These are phyloP conservation scores for Xylaria flabelliformis DNA, from an alignment of 495 filamentous ascomycete species.

Conservation along the genomic window DNA sequence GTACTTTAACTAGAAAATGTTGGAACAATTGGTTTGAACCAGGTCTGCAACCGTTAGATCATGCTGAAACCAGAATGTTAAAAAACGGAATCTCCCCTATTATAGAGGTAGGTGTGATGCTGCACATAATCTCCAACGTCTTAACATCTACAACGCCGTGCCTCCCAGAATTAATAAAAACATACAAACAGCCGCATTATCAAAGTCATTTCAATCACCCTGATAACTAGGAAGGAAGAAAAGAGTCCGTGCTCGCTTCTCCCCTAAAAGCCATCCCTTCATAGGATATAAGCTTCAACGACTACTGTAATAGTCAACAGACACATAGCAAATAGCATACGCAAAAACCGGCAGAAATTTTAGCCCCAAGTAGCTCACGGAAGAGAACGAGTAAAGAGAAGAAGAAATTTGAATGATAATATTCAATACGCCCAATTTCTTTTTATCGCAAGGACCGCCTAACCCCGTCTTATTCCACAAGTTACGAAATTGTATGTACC, in stretches of 20 bases:
- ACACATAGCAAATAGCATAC: no score
- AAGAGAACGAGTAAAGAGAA: not conserved
- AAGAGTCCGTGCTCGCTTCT: not conserved
- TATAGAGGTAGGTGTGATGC: no score
- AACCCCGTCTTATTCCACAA: not conserved
- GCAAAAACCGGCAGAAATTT: no score
- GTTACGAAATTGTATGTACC: not conserved
- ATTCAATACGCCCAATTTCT: constrained; percentile 18
- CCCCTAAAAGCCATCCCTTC: not conserved
- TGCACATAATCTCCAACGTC: no score
- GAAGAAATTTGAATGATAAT: not conserved
- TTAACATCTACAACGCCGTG: no score
- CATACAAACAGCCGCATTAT: not conserved
- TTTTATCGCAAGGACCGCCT: constrained; percentile 6
- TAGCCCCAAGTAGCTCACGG: not conserved
- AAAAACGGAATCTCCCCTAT: no score
- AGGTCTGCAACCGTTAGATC: no score
- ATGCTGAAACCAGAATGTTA: no score
- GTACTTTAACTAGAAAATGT: no score
- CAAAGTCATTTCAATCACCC: not conserved
- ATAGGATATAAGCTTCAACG: not conserved
- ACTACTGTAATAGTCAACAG: not conserved
- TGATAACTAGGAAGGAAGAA: not conserved
- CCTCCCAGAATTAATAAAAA: not conserved
- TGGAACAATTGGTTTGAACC: no score